Base-by-base conservation (phyloP, 371 early-diverging fungal genomes). In the Mycotypha africana region DNA sequence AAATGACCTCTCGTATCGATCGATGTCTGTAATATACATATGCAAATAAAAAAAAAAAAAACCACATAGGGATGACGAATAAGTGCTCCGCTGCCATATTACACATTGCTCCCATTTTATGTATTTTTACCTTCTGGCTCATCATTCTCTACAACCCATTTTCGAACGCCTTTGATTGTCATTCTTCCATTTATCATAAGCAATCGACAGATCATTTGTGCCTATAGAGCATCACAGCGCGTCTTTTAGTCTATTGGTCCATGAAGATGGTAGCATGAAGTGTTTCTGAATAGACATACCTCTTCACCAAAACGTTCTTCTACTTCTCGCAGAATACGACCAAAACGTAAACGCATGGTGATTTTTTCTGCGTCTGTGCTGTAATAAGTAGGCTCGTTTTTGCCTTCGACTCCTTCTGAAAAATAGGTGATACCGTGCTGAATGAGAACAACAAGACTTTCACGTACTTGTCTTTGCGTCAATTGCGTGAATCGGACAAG, bases 361-460 rank as follows among this genome's bases (percentile, higher is more conserved):
- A 91, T 70, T 19, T 53, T 70, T 11, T 63, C 40, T 14, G 69
- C 42, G 41, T 76, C 71, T 28, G 78, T 60, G 14, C 78, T 64
- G 56, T 92, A 94, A 63, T 78, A 86, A 8, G 84, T 82, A 3
- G 77, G 73, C 33, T 71, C 64, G 6, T 76, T 70, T 31, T 59
- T 43, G 2, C 84, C 82, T 47, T 81, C 86, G 15, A 62, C 45
- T 2, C 67, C 39, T 51, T 83, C 82, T 11, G 63, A 66, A 50
- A 70, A 70, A 38, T 38, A 62, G 12, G 53, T 55, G 19, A 64
- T 34, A 15, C 67, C 65, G 38, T 73, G 74, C 25, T 73, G 74
- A 49, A 73, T 60, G 28, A 73, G 41, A 3, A 67, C 56, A 3
- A 69, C 56, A 16, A 73, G 53, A 45, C 60, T 48, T 42, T 69